These are phyloP conservation scores for Boletus speciosus DNA, from an alignment of 768 basidiomycete species.

Conservation along the genomic window DNA sequence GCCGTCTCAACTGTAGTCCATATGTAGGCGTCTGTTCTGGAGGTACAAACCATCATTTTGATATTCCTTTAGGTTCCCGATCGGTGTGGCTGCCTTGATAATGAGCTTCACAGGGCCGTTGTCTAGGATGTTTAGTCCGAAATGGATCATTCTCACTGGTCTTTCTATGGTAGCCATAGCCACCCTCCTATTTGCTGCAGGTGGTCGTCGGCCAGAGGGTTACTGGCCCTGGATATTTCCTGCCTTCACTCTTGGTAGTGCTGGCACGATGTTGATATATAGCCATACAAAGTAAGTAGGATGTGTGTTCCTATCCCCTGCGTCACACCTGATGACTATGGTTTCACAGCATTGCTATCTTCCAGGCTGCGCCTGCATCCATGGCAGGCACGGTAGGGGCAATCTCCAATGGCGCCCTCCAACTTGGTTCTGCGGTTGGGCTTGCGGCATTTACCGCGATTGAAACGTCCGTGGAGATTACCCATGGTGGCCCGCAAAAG, in stretches of 20 bases:
- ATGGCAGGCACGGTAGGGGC: constrained; percentile 54
- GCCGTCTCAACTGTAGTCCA: constrained; percentile 38
- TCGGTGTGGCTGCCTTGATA: constrained; percentile 38
- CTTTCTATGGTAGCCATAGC: constrained; percentile 36
- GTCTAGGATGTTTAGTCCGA: constrained; percentile 36
- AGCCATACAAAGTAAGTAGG: constrained; percentile 46
- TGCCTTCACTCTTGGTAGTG: constrained; percentile 46
- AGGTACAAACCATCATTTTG: not conserved
- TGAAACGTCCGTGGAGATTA: constrained; percentile 40
- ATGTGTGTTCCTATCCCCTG: not conserved
- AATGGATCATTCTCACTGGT: constrained; percentile 46
- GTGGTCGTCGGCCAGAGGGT: constrained; percentile 35
- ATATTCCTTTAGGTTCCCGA: constrained; percentile 34
- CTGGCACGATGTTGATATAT: constrained; percentile 44
- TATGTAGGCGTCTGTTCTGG: constrained; percentile 28
- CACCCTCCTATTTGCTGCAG: constrained; percentile 41
- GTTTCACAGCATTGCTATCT: constrained; percentile 44
- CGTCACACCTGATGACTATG: not conserved
- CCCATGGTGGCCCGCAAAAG: constrained; percentile 27
- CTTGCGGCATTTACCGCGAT: constrained; percentile 48
- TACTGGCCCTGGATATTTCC: constrained; percentile 52
- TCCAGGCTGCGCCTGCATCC: constrained; percentile 45
- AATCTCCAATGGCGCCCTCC: constrained; percentile 52
- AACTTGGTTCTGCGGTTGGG: constrained; percentile 51
- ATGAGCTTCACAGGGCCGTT: constrained; percentile 39